A percentile compares a stretch with the other conserved stretches of the same genome.
Conservation (phyloP, 768 basidiomycete genomes). For the Kockovaella imperatae region DNA sequence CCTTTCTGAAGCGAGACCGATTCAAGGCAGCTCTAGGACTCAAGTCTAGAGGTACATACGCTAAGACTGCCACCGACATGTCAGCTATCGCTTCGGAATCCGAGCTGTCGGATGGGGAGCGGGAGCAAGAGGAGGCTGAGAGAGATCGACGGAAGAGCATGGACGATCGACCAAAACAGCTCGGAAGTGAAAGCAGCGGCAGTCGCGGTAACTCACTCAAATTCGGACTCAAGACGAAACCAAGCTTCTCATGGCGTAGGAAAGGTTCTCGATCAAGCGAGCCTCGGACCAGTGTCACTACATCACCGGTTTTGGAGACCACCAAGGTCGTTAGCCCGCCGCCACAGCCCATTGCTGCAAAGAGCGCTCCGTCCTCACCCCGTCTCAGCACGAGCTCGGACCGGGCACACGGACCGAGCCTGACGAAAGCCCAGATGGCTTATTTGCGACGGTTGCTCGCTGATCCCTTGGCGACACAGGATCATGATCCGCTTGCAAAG, state of each 20-base stretch:
- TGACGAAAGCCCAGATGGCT: slow-evolving; percentile 43
- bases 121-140: slow-evolving; percentile 4
- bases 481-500: slow-evolving; percentile 36
- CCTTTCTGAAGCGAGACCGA: slow-evolving; percentile 53
- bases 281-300: neutral
- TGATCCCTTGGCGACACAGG: slow-evolving; percentile 11
- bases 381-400: too few species aligned
- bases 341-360: neutral
- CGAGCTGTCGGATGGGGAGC: slow-evolving; percentile 19
- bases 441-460: slow-evolving; percentile 43
- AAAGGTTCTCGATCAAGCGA: slow-evolving; percentile 13
- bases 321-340: neutral
- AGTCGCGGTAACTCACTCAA: too few species aligned
- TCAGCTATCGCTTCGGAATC: slow-evolving; percentile 23
- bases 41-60: slow-evolving; percentile 32
- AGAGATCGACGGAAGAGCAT: slow-evolving; percentile 17
- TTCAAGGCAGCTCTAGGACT: slow-evolving; percentile 57
- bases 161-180: slow-evolving; percentile 19
- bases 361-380: too few species aligned
- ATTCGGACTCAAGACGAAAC: slow-evolving; percentile 25
- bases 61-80: slow-evolving; percentile 6
- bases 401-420: slow-evolving; percentile 29
- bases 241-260: slow-evolving; percentile 33
- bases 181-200: too few species aligned
- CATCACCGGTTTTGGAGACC: slow-evolving; percentile 3